Conservation (phyloP, 2,329 filamentous ascomycete genomes). For the Monosporascus ibericus region DNA sequence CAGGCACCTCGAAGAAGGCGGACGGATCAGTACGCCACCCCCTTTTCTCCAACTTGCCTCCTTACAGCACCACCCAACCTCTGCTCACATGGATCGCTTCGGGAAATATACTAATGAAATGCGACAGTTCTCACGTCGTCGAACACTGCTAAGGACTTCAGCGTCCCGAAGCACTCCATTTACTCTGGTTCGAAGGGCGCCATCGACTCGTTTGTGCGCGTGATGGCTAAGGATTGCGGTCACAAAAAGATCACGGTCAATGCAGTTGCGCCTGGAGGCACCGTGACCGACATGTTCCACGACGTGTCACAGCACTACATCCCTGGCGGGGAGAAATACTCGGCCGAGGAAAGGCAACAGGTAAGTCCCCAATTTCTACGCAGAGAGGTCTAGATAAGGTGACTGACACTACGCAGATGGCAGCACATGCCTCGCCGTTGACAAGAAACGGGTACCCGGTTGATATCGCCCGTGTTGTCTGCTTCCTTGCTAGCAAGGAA, state of each 20-base stretch:
- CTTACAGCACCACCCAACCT: too few relatives aligned
- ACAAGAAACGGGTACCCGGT: conserved; percentile 61
- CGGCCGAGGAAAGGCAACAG: conserved; percentile 41
- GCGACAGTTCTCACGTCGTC: too few relatives aligned
- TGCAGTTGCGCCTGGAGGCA: conserved; percentile 59
- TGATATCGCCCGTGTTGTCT: conserved; percentile 61
- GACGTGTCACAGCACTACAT: conserved; percentile 60
- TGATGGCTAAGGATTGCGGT: conserved; percentile 65
- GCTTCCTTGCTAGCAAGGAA: conserved; percentile 42
- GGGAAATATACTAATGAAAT: conserved; percentile 47
- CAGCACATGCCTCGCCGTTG: conserved; percentile 49
- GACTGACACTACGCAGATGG: too few relatives aligned
- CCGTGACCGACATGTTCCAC: conserved; percentile 65
- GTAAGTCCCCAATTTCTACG: background rate
- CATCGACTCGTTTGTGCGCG: conserved; percentile 70
- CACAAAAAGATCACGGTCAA: conserved; percentile 64
- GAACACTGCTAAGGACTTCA: conserved; percentile 55
- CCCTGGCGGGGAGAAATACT: conserved; percentile 43
- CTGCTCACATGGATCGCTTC: conserved; percentile 55
- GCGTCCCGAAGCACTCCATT: conserved; percentile 63
- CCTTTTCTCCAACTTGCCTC: too few relatives aligned
- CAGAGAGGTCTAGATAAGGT: conserved; percentile 21
- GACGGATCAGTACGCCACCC: conserved; percentile 32
- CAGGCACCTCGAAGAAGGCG: conserved; percentile 61
- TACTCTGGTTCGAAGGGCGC: conserved; percentile 73